phyloP scores from a whole-genome alignment of 108 stramenopile species.

The Tribonema minus region DNA sequence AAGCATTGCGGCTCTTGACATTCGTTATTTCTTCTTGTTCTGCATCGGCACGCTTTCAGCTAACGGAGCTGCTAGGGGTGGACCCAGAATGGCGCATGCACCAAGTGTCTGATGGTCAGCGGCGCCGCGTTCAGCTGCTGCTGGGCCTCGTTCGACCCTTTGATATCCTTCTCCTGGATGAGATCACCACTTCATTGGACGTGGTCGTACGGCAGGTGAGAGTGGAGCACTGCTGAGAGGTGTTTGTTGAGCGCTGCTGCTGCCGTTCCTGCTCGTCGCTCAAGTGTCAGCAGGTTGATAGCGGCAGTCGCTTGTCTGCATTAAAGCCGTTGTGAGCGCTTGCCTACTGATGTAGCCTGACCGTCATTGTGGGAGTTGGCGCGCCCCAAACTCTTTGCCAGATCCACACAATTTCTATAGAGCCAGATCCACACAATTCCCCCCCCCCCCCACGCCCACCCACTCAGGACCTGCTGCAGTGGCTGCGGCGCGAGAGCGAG shows the following conservation, averaged over 20 bases:
- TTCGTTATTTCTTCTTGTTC: no score
- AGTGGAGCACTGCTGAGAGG: not conserved
- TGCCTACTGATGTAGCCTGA: no score
- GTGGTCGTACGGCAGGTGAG: conserved; percentile 79
- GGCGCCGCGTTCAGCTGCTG: conserved; percentile 92
- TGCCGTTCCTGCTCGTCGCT: not conserved
- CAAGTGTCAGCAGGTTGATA: not conserved
- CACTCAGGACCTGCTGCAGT: conserved; percentile 52
- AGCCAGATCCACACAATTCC: not conserved
- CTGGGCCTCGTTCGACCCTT: conserved; percentile 90
- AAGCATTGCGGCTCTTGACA: no score
- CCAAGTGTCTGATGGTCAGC: conserved; percentile 74
- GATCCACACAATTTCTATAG: no score
- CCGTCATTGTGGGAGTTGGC: no score
- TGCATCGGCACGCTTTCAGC: not conserved
- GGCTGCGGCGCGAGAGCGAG: conserved; percentile 84
- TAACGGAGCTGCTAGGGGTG: conserved; percentile 80
- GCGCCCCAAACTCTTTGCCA: no score
- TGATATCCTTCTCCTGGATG: conserved; percentile 87
- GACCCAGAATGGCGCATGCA: conserved; percentile 97
- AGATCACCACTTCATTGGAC: conserved; percentile 92
- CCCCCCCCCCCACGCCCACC: not conserved
- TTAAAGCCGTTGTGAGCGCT: no score
- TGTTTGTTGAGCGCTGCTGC: not conserved
- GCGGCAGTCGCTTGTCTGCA: no score